These are phyloP conservation scores for Phytophthora pisi DNA, from an alignment of 352 stramenopile species.

Conservation along the genomic window DNA sequence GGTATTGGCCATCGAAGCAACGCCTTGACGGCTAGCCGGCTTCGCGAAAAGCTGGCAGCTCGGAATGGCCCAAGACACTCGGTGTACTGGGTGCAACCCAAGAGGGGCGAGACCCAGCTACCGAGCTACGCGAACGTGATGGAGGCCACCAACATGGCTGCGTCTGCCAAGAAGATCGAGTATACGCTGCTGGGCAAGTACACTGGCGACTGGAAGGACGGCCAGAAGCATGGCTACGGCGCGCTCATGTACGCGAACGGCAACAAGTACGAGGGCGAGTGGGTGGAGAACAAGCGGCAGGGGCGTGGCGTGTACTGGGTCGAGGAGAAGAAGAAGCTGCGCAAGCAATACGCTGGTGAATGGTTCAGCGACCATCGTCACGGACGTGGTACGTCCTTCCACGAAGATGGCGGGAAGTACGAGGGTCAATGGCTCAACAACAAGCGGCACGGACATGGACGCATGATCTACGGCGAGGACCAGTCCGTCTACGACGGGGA, in stretches of 20 bases:
- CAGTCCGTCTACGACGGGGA: constrained; percentile 89
- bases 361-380: constrained; percentile 77
- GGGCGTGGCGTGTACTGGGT: constrained; percentile 86
- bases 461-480: constrained; percentile 70
- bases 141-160: constrained; percentile 45
- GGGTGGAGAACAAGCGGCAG: constrained; percentile 78
- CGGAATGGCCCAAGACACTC: constrained; percentile 73
- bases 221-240: constrained; percentile 93
- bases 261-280: constrained; percentile 92
- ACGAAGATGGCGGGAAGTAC: constrained; percentile 82
- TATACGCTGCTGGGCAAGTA: constrained; percentile 85
- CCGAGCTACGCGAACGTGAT: constrained; percentile 46
- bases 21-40: constrained; percentile 43
- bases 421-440: constrained; percentile 82
- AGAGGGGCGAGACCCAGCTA: constrained; percentile 35
- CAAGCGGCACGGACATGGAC: constrained; percentile 74
- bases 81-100: constrained; percentile 83
- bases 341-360: constrained; percentile 87
- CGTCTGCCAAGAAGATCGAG: constrained; percentile 45
- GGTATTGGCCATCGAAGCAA: constrained; percentile 25
- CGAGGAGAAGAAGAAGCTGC: constrained; percentile 70
- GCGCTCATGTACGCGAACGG: constrained; percentile 90
- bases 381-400: constrained; percentile 83
- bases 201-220: constrained; percentile 93
- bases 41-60: constrained; percentile 57